Conservation (phyloP, 2,329 filamentous ascomycete genomes). For the Penicillium sp. region DNA sequence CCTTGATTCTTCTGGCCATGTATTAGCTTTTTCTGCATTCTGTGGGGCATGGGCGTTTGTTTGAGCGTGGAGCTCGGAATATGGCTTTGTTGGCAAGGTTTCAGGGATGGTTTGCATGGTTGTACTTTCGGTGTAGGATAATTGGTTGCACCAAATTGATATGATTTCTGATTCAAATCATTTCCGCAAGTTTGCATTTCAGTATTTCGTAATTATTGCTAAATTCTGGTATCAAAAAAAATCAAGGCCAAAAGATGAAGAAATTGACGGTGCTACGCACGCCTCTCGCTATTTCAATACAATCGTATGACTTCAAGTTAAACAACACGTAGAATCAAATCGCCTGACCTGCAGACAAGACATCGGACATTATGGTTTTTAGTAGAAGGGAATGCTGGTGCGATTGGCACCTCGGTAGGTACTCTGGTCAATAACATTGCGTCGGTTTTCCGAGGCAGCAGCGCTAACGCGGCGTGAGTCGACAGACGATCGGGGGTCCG, state of each 20-base stretch:
- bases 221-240: constrained; percentile 6
- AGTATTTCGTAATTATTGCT: neutral
- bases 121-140: neutral
- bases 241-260: neutral
- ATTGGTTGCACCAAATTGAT: neutral
- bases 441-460: constrained; percentile 6
- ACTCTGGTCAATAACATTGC: constrained; percentile 20
- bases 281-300: neutral
- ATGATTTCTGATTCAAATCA: neutral
- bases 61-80: neutral
- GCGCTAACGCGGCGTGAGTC: constrained; percentile 20
- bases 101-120: neutral
- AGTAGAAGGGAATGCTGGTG: constrained; percentile 27
- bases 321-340: constrained; percentile 6
- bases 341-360: constrained; percentile 26
- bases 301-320: constrained; percentile 6
- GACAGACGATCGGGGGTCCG: constrained; percentile 20
- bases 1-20: neutral
- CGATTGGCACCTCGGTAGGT: constrained; percentile 34
- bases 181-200: neutral
- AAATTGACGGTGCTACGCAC: neutral
- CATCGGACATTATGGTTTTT: neutral
- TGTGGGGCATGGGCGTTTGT: neutral
- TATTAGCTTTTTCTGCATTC: neutral
- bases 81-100: neutral